phyloP scores from a whole-genome alignment of 164 flowering plant genomes.

The Litsea cubeba region DNA sequence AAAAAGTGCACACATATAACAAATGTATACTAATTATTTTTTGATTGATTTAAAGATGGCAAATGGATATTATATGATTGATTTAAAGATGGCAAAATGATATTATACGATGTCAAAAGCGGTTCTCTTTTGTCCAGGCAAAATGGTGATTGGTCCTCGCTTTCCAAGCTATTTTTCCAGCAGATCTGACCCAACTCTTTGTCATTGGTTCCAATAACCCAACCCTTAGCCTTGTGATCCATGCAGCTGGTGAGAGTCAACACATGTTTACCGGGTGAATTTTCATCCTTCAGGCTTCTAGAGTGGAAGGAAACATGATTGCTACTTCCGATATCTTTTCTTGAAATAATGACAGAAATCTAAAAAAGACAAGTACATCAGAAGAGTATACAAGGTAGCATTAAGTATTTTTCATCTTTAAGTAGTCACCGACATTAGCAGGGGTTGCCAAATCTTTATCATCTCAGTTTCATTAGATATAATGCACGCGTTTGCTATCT shows the following conservation, averaged over 20 bases:
- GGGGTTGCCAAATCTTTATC: neutral
- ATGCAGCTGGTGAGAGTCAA: slow-evolving; percentile 54
- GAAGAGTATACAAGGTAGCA: neutral
- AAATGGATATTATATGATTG: slow-evolving; percentile 27
- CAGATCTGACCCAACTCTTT: slow-evolving; percentile 50
- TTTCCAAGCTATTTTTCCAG: slow-evolving; percentile 43
- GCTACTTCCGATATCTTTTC: neutral
- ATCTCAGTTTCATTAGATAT: neutral
- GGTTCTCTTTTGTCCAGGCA: slow-evolving; percentile 51
- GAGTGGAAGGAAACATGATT: slow-evolving; percentile 1
- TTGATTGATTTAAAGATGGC: neutral
- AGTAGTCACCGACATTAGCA: neutral
- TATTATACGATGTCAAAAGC: slow-evolving; percentile 32
- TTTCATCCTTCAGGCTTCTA: slow-evolving; percentile 12
- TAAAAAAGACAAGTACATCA: slow-evolving; percentile 21
- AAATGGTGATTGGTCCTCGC: slow-evolving; percentile 29
- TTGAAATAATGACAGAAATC: slow-evolving; percentile 44
- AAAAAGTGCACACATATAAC: slow-evolving; percentile 3
- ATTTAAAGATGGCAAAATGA: slow-evolving; percentile 4
- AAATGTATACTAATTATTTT: neutral
- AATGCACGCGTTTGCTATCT: neutral
- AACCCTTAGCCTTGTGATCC: slow-evolving; percentile 40
- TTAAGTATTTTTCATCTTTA: neutral
- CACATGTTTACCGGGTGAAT: slow-evolving; percentile 10
- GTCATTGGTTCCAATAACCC: slow-evolving; percentile 39